Evolutionary conservation across 2,329 filamentous ascomycete species (phyloP).

Genomic region (Aspergillus terreus): DNA sequence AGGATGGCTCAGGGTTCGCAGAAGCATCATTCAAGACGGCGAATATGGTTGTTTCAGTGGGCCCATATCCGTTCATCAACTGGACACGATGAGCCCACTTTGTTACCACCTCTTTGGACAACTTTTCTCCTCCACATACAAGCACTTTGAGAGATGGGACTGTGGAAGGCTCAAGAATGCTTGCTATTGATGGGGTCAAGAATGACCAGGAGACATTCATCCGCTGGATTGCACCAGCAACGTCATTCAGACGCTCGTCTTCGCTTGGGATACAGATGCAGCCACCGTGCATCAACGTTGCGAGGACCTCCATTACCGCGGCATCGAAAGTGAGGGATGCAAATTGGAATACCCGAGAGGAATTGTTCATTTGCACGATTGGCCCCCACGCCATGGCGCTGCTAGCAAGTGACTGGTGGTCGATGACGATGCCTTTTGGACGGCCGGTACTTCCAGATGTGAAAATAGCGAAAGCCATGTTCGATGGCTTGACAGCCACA

Average conservation of each 20-base stretch:
- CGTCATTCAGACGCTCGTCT: conserved; percentile 46
- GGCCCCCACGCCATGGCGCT: conserved; percentile 29
- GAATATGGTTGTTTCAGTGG: conserved; percentile 34
- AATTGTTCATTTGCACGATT: conserved; percentile 19
- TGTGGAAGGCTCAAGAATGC: conserved; percentile 37
- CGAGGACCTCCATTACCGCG: conserved; percentile 38
- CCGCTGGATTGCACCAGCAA: conserved; percentile 44
- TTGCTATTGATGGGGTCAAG: conserved; percentile 45
- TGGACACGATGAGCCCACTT: conserved; percentile 57
- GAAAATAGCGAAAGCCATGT: conserved; percentile 34
- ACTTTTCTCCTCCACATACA: conserved; percentile 51
- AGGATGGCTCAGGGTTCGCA: conserved; percentile 16
- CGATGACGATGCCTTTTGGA: conserved; percentile 36
- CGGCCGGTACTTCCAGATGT: conserved; percentile 37
- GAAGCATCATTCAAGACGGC: conserved; percentile 28
- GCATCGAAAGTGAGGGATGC: conserved; percentile 46
- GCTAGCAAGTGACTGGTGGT: conserved; percentile 31
- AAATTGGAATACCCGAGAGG: conserved; percentile 39
- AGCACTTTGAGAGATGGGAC: conserved; percentile 42
- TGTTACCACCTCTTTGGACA: conserved; percentile 68
- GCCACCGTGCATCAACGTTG: conserved; percentile 40
- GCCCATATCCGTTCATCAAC: conserved; percentile 39
- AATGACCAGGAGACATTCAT: conserved; percentile 49
- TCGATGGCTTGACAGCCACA: conserved; percentile 16
- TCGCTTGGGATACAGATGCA: conserved; percentile 48